Evolutionary conservation across 1,139 yeast species (phyloP).

Genomic region (Yamadazyma pseudoaaseri): DNA sequence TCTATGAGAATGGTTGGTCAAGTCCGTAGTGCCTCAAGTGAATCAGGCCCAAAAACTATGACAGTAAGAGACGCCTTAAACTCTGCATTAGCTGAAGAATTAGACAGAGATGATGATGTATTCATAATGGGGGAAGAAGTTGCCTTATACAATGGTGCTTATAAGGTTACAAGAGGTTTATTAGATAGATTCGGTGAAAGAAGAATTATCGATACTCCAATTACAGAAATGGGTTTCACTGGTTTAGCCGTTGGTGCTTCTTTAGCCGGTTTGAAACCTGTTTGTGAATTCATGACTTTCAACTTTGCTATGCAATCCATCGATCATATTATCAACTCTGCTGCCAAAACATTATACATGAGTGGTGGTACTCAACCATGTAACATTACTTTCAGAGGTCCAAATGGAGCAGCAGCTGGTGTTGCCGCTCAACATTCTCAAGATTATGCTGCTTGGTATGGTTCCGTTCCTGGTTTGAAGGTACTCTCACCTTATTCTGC

Average conservation of each 20-base stretch:
- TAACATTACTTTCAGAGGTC: slow-evolving; percentile 97
- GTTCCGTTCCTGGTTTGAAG: slow-evolving; percentile 96
- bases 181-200: slow-evolving; percentile 96
- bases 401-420: slow-evolving; percentile 99
- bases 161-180: slow-evolving; percentile 93
- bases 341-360: slow-evolving; percentile 98
- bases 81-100: slow-evolving; percentile 93
- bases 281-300: slow-evolving; percentile 98
- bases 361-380: slow-evolving; percentile 98
- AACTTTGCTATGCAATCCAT: slow-evolving; percentile 99
- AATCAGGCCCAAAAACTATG: slow-evolving; percentile 60
- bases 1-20: slow-evolving; percentile 36
- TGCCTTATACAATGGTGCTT: slow-evolving; percentile 98
- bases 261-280: slow-evolving; percentile 93
- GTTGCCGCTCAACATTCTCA: slow-evolving; percentile 99
- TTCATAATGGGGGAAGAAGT: slow-evolving; percentile 99
- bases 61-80: slow-evolving; percentile 98
- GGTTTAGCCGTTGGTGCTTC: slow-evolving; percentile 98
- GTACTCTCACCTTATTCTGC: slow-evolving; percentile 94
- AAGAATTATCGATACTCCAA: slow-evolving; percentile 96
- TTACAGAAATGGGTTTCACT: slow-evolving; percentile 98
- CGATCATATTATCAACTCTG: slow-evolving; percentile 97
- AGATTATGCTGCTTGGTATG: slow-evolving; percentile 97
- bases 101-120: slow-evolving; percentile 92
- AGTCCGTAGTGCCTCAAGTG: slow-evolving; percentile 45